Percentiles rank a stretch among this genome's conserved stretches.
phyloP scores from a whole-genome alignment of 345 rosid genomes.

The Aquilaria sinensis region DNA sequence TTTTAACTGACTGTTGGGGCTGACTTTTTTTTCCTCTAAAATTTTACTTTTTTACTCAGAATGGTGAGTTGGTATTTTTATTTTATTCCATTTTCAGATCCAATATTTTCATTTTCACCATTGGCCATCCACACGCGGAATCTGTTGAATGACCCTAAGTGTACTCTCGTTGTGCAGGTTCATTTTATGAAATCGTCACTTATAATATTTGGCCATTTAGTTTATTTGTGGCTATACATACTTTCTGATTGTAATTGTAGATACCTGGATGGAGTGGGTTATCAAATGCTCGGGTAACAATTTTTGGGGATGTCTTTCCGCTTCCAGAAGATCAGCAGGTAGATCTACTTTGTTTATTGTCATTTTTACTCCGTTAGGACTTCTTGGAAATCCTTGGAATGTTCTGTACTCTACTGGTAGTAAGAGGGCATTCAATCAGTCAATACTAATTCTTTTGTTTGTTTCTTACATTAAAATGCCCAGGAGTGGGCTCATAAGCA shows the following conservation, averaged over 20 bases:
- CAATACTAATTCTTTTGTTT: not conserved
- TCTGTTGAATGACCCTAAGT: conserved; percentile 81
- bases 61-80: not conserved
- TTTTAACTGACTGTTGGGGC: no score
- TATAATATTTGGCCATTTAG: not conserved
- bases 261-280: conserved; percentile 99
- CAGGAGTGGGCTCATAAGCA: conserved; percentile 99
- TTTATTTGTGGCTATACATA: conserved; percentile 11
- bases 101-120: conserved; percentile 92
- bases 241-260: conserved; percentile 36
- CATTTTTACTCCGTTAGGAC: not conserved
- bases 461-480: not conserved
- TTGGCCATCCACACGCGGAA: conserved; percentile 94
- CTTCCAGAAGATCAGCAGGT: conserved; percentile 90
- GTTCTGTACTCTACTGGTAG: not conserved
- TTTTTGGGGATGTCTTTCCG: conserved; percentile 90
- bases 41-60: not conserved
- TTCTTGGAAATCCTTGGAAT: not conserved
- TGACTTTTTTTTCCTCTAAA: no score
- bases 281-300: conserved; percentile 94
- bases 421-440: not conserved
- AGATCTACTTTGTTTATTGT: not conserved
- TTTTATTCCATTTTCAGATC: conserved; percentile 45
- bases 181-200: conserved; percentile 8
- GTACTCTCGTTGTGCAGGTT: conserved; percentile 98